Base-by-base conservation (phyloP, 768 basidiomycete genomes). In the Pholiota microspora region DNA sequence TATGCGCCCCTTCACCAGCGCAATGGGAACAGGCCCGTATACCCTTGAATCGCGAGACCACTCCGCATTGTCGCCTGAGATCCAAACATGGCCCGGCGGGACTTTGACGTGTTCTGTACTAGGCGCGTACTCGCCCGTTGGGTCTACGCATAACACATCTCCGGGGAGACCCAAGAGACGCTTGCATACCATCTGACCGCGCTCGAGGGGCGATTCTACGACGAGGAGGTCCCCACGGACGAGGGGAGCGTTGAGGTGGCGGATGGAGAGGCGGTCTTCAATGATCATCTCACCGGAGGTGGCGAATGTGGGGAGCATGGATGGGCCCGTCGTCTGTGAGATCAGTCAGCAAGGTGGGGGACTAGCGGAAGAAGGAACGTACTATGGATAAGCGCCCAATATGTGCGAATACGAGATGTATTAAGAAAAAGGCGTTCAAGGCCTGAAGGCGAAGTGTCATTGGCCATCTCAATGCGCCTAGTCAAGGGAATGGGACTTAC, bases 11-110 rank as follows among this genome's bases (percentile, higher is more conserved):
- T 81, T 76, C n/a, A 96, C 73, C 7, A 96, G 73, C 3, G 81
- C 86, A 60, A 91, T 81, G 0, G 96, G 85, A 3, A 98, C 86
- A 21, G 96, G 96, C 0, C 96, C 97, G 72, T 97, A 97, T n/a
- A 76, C 71, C 53, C 96, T 79, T 9, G 96, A 98, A 73, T 99
- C 96, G 12, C 85, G 83, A 31, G 94, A 94, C 59, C 76, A 78
- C 23, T 82, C 76, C 38, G 88, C 75, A 64, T 98, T 99, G 72
- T 99, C 96, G 21, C 96, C 97, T 47, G 76, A 81, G 27, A 96
- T 76, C 96, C 96, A 98, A 21, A 96, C 69, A 67, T 96, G 89
- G 2, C 94, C 92, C 62, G 80, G 81, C 1, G 96, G 96, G 8
- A 98, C 72, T 24, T 84, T 65, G 13, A 95, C 79, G 62, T 93